These are phyloP conservation scores for Gynostemma pentaphyllum DNA, from an alignment of 306 rosid genomes.

Conservation along the genomic window DNA sequence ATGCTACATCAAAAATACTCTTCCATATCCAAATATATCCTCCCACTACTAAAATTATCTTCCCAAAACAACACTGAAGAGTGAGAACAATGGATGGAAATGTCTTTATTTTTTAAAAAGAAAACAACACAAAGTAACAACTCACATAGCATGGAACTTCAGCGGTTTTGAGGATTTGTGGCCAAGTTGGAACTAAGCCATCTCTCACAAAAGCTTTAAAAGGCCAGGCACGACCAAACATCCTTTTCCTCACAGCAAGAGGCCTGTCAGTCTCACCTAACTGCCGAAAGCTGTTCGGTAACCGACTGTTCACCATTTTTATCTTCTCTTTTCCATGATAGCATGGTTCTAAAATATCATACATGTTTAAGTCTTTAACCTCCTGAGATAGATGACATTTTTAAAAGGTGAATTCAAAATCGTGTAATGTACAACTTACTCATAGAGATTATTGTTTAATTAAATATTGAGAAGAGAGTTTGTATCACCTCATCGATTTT, in stretches of 20 bases:
- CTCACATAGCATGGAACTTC: constrained; percentile 72
- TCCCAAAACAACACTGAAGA: too few relatives aligned
- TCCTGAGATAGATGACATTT: constrained; percentile 31
- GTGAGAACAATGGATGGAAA: too few relatives aligned
- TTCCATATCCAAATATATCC: too few relatives aligned
- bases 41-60: too few relatives aligned
- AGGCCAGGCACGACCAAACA: constrained; percentile 99
- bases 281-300: constrained; percentile 59
- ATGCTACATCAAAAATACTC: too few relatives aligned
- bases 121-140: constrained; percentile 10
- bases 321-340: constrained; percentile 38
- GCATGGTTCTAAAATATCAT: constrained; percentile 90
- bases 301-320: constrained; percentile 19
- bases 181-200: constrained; percentile 87
- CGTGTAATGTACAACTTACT: not conserved
- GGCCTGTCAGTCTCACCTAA: constrained; percentile 80
- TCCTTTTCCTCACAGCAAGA: constrained; percentile 74
- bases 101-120: too few relatives aligned
- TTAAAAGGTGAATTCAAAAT: constrained; percentile 10
- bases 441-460: not conserved
- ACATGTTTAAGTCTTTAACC: constrained; percentile 46
- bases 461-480: not conserved
- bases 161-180: constrained; percentile 30
- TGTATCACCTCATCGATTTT: constrained; percentile 55
- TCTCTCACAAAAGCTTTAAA: constrained; percentile 77